Evolutionary conservation across 208 protist genomes (phyloP), one percentile per base, ranked within the genome.

Genomic region (Trypanosoma avium): DNA sequence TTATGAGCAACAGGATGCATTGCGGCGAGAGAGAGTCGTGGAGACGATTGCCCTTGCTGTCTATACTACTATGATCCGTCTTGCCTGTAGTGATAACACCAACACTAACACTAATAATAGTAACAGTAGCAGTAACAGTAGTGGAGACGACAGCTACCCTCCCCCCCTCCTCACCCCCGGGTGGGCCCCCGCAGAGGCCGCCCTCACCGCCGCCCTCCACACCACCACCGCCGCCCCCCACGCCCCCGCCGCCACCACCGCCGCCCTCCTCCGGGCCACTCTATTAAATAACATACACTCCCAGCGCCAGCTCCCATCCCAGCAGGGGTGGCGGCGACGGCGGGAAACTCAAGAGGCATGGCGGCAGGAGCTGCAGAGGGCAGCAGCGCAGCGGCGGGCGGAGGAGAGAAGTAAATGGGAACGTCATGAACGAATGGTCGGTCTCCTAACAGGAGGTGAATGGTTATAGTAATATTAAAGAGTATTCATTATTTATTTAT

Each of bases 301-400:
- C n/a, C 66, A 57, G 21, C 58, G 65, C 7, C 42, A 36, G 32
- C 63, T 70, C 42, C 65, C 65, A 4, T 56, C 65, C 35, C 35
- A 13, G 49, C 15, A 17, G 6, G 57, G 48, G 1, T 59, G n/a
- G 15, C 47, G 42, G 3, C 27, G 6, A 42, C 66, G 58, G 2
- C 56, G 57, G 0, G 27, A 13, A 1, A 38, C 17, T 3, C 56
- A 32, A 2, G 12, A 21, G 19, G 46, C 46, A 38, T 65, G 66
- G 66, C 35, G 29, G 17, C 2, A 21, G 9, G 50, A 52, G 24
- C 12, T 72, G 35, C 36, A 33, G 2, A 32, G 53, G 27, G 30
- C n/a, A 17, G 40, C 46, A 6, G 40, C 58, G 9, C 48, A 21
- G 49, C 33, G 36, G 27, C 30, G 19, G 30, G 36, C 22, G 55